These are phyloP conservation scores for Chlamydomonas urium DNA, from an alignment of 139 green algal genomes.

Conservation along the genomic window DNA sequence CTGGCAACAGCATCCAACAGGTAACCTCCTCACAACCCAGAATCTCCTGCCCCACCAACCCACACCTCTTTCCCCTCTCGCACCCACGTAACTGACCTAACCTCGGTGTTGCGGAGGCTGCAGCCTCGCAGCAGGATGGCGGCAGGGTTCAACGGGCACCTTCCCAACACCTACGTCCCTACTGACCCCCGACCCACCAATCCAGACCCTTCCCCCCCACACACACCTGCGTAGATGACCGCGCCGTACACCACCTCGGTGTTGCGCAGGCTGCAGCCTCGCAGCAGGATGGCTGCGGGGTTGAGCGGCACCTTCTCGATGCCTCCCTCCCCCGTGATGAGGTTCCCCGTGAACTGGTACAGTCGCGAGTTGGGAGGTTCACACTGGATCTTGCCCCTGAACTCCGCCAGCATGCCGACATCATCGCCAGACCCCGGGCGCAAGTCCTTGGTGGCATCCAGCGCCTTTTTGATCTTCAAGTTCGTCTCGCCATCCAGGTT, in stretches of 20 bases:
- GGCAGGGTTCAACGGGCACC: constrained; percentile 61
- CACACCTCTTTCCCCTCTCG: too few species aligned
- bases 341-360: constrained; percentile 83
- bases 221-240: constrained; percentile 75
- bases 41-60: too few species aligned
- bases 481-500: constrained; percentile 95
- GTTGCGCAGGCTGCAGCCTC: constrained; percentile 88
- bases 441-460: constrained; percentile 60
- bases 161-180: too few species aligned
- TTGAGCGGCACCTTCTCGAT: constrained; percentile 45
- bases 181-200: too few species aligned
- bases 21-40: too few species aligned
- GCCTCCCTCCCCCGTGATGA: constrained; percentile 32
- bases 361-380: constrained; percentile 83
- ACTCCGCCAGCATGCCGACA: constrained; percentile 43
- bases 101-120: constrained; percentile 81
- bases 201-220: too few species aligned
- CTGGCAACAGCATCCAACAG: too few species aligned
- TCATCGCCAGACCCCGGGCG: too few species aligned
- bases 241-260: constrained; percentile 61
- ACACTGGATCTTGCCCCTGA: constrained; percentile 59
- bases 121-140: constrained; percentile 78
- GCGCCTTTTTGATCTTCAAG: constrained; percentile 82
- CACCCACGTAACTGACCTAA: too few species aligned
- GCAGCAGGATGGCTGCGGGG: constrained; percentile 64